A percentile compares a stretch with the other conserved stretches of the same genome.
These are phyloP conservation scores for Lactarius pseudohatsudake DNA, from an alignment of 768 basidiomycete genomes.

Conservation along the genomic window DNA sequence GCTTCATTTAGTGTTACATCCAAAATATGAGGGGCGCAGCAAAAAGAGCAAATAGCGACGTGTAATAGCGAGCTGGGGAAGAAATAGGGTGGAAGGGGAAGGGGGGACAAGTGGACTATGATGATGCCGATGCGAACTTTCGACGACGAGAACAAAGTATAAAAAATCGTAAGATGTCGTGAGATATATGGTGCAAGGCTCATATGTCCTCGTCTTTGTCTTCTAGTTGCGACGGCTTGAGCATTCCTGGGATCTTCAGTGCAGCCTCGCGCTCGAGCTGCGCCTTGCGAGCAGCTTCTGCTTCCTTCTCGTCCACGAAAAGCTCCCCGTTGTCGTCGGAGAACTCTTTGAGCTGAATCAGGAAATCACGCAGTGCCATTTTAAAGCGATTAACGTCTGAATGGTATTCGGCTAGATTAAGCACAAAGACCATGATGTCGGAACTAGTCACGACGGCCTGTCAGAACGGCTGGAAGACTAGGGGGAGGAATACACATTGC, in stretches of 20 bases:
- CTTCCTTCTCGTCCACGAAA: slow-evolving; percentile 92
- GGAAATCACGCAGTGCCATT: slow-evolving; percentile 91
- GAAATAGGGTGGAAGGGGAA: slow-evolving; percentile 12
- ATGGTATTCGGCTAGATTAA: slow-evolving; percentile 66
- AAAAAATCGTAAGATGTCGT: slow-evolving; percentile 23
- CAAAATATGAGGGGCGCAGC: slow-evolving; percentile 25
- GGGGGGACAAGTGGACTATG: slow-evolving; percentile 19
- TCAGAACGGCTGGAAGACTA: slow-evolving; percentile 14
- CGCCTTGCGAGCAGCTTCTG: slow-evolving; percentile 72
- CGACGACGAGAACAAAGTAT: slow-evolving; percentile 21
- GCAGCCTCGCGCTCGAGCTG: slow-evolving; percentile 86
- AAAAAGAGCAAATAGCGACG: slow-evolving; percentile 27
- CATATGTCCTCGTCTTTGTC: slow-evolving; percentile 89
- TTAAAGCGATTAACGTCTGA: slow-evolving; percentile 90
- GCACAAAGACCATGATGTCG: slow-evolving; percentile 71
- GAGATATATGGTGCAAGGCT: slow-evolving; percentile 30
- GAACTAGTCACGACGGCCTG: slow-evolving; percentile 42
- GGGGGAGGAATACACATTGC: slow-evolving; percentile 33
- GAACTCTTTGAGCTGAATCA: slow-evolving; percentile 97
- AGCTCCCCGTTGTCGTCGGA: slow-evolving; percentile 92
- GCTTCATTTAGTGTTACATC: slow-evolving; percentile 27
- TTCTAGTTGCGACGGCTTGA: slow-evolving; percentile 92
- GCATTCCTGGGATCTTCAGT: slow-evolving; percentile 95
- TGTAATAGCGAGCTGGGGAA: slow-evolving; percentile 24
- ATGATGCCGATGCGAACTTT: slow-evolving; percentile 22